These are phyloP conservation scores for Clonostachys rhizophaga DNA, from an alignment of 2,329 filamentous ascomycete species.

Conservation along the genomic window DNA sequence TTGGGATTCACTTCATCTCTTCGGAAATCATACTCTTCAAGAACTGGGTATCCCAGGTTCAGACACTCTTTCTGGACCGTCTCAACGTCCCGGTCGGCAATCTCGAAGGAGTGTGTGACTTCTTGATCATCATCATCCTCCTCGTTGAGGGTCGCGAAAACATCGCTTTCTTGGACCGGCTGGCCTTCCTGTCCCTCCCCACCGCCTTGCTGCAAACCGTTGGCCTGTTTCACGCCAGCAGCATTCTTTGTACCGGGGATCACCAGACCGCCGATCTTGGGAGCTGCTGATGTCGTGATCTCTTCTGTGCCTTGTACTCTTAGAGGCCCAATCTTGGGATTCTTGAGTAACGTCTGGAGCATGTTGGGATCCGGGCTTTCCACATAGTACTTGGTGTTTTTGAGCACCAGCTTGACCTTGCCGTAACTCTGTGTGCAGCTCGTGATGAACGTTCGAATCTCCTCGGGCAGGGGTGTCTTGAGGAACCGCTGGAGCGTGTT, in stretches of 20 bases:
- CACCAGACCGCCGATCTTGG: slow-evolving; percentile 80
- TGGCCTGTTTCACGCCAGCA: slow-evolving; percentile 76
- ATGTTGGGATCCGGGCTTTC: slow-evolving; percentile 87
- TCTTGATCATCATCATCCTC: slow-evolving; percentile 84
- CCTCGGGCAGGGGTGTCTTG: slow-evolving; percentile 81
- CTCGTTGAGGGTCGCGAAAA: slow-evolving; percentile 71
- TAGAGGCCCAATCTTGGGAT: slow-evolving; percentile 74
- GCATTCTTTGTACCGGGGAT: slow-evolving; percentile 95
- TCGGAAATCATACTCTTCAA: slow-evolving; percentile 96
- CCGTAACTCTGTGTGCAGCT: slow-evolving; percentile 87
- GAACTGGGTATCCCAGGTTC: slow-evolving; percentile 77
- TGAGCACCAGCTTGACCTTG: slow-evolving; percentile 91
- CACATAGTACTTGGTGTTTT: slow-evolving; percentile 90
- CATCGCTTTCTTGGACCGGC: slow-evolving; percentile 56
- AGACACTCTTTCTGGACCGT: slow-evolving; percentile 85
- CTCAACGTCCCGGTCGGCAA: slow-evolving; percentile 77
- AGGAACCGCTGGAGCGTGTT: slow-evolving; percentile 79
- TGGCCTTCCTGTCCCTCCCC: slow-evolving; percentile 38
- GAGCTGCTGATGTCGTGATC: slow-evolving; percentile 75
- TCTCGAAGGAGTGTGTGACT: slow-evolving; percentile 90
- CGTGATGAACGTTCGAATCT: slow-evolving; percentile 71
- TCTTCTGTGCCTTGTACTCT: slow-evolving; percentile 68
- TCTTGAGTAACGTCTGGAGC: slow-evolving; percentile 80
- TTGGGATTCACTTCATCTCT: slow-evolving; percentile 87
- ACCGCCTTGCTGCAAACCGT: slow-evolving; percentile 22